A percentile compares a stretch with the other conserved stretches of the same genome.
These are phyloP conservation scores for Ceratocystis eucalypticola DNA, from an alignment of 2,329 filamentous ascomycete genomes.

Conservation along the genomic window DNA sequence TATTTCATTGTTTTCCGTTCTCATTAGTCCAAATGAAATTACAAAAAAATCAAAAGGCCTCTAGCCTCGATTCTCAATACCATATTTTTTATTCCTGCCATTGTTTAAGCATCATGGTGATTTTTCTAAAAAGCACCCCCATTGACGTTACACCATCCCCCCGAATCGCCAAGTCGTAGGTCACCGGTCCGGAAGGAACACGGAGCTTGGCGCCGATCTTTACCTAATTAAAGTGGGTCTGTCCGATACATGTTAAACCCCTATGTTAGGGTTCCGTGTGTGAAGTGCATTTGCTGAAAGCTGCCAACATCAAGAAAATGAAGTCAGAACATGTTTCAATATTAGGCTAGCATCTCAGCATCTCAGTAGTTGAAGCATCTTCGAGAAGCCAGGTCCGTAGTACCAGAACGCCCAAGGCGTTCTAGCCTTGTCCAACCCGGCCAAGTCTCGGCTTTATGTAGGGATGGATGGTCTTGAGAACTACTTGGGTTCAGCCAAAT, in stretches of 20 bases:
- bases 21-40: background rate
- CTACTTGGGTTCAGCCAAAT: background rate
- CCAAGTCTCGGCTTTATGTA: slow-evolving; percentile 3
- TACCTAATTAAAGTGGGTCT: background rate
- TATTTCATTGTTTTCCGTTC: background rate
- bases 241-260: background rate
- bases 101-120: too few relatives aligned
- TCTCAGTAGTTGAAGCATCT: background rate
- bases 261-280: background rate
- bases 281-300: background rate
- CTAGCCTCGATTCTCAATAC: background rate
- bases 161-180: background rate
- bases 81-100: background rate
- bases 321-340: background rate
- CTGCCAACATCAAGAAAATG: background rate
- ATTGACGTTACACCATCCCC: background rate
- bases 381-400: background rate
- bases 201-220: background rate
- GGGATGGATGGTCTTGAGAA: background rate
- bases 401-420: background rate
- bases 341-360: background rate
- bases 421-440: background rate
- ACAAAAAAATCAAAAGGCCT: background rate
- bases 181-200: background rate
- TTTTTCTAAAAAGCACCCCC: too few relatives aligned